phyloP scores from a whole-genome alignment of 805 yeast species.

The Nematodospora valgi region DNA sequence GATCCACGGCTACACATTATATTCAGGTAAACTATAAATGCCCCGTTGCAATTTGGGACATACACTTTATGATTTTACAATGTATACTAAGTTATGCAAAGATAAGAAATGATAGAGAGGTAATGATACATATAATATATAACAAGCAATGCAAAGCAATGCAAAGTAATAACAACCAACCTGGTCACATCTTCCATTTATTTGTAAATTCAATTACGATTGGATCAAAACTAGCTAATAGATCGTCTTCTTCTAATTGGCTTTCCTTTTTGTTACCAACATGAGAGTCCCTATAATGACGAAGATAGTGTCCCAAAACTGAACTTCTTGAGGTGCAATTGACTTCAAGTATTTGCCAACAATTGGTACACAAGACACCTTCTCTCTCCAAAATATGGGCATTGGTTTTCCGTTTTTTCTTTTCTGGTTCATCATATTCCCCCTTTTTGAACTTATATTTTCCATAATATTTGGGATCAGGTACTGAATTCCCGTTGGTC shows the following conservation, averaged over 20 bases:
- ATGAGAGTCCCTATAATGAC: conserved; percentile 12
- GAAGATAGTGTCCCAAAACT: conserved; percentile 10
- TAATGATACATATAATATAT: too few species aligned
- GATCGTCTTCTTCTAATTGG: neutral
- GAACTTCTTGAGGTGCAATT: conserved; percentile 11
- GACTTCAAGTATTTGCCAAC: conserved; percentile 12
- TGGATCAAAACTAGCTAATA: neutral
- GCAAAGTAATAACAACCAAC: too few species aligned
- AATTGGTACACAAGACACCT: conserved; percentile 9
- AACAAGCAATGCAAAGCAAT: too few species aligned
- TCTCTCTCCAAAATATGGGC: conserved; percentile 11
- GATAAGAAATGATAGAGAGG: too few species aligned
- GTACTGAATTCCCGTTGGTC: conserved; percentile 27
- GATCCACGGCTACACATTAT: too few species aligned
- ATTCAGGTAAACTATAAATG: too few species aligned
- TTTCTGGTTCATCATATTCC: conserved; percentile 13
- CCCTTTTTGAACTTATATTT: conserved; percentile 20
- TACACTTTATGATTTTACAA: too few species aligned
- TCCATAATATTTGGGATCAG: conserved; percentile 30
- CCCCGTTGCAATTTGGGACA: too few species aligned
- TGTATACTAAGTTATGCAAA: too few species aligned
- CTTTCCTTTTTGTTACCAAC: conserved; percentile 10
- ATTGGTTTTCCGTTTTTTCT: conserved; percentile 10
- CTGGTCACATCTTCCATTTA: conserved; percentile 5
- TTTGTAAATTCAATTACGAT: conserved; percentile 3